A percentile compares a stretch with the other conserved stretches of the same genome.
These are phyloP conservation scores for Kappamyces sp. DNA, from an alignment of 192 early-diverging fungal species.

Conservation along the genomic window DNA sequence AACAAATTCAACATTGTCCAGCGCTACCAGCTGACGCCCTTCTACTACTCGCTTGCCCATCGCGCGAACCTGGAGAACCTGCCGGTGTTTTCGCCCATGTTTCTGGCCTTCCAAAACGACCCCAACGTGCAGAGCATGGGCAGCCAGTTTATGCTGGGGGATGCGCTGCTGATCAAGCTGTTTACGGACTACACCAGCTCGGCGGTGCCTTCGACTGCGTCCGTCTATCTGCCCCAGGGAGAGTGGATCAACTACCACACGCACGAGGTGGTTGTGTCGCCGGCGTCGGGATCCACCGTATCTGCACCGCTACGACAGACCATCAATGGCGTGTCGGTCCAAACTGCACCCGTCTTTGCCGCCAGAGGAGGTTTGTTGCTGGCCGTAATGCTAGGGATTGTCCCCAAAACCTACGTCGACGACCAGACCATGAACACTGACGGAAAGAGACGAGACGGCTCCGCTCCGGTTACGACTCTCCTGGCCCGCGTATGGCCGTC, in stretches of 20 bases:
- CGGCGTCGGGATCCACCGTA: slow-evolving; percentile 1
- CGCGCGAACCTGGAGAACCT: slow-evolving; percentile 7
- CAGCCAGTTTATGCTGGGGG: slow-evolving; percentile 15
- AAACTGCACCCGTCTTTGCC: slow-evolving; percentile 6
- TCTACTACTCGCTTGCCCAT: slow-evolving; percentile 17
- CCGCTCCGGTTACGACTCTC: not conserved
- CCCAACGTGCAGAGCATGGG: slow-evolving; percentile 9
- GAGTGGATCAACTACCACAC: slow-evolving; percentile 20
- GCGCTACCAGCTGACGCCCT: slow-evolving; percentile 15
- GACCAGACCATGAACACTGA: slow-evolving; percentile 15
- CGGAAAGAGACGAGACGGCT: not conserved
- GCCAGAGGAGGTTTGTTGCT: not conserved
- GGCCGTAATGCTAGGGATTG: not conserved
- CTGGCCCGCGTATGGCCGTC: slow-evolving; percentile 10
- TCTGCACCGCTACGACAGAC: not conserved
- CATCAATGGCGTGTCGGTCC: slow-evolving; percentile 5
- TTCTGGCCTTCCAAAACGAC: slow-evolving; percentile 18
- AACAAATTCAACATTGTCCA: slow-evolving; percentile 18
- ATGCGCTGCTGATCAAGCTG: slow-evolving; percentile 7
- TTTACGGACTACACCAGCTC: not conserved
- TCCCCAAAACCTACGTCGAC: slow-evolving; percentile 17
- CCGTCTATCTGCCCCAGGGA: slow-evolving; percentile 8
- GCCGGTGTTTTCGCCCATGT: slow-evolving; percentile 17
- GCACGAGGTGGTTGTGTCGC: slow-evolving; percentile 1
- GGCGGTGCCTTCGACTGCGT: not conserved